Percentiles rank a stretch among this genome's conserved stretches.
phyloP scores from a whole-genome alignment of 2,329 filamentous ascomycete genomes.

The Microdochium bolleyi region DNA sequence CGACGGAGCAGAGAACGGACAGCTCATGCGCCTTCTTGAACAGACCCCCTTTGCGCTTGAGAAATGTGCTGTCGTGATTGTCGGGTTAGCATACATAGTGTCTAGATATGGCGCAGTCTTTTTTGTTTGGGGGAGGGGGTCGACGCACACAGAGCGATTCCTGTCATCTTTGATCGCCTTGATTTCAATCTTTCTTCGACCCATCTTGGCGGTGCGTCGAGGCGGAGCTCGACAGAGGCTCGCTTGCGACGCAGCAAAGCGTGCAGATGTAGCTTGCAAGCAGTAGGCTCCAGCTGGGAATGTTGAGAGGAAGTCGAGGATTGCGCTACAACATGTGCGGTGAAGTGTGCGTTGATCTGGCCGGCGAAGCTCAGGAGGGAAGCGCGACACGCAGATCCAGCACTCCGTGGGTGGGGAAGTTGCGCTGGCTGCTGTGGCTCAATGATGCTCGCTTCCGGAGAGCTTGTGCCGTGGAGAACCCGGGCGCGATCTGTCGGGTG shows the following conservation, averaged over 20 bases:
- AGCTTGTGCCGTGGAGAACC: too few relatives aligned
- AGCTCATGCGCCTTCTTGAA: slow-evolving; percentile 99
- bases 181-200: slow-evolving; percentile 98
- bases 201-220: slow-evolving; percentile 52
- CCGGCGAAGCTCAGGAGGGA: neutral
- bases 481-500: neutral
- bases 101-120: neutral
- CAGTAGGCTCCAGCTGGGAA: neutral
- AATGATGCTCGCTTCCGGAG: too few relatives aligned
- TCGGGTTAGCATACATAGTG: neutral
- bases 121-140: slow-evolving; percentile 1
- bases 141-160: slow-evolving; percentile 88
- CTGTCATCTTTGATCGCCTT: slow-evolving; percentile 98
- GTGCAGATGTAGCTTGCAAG: neutral
- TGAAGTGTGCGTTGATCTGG: slow-evolving; percentile 1
- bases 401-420: too few relatives aligned
- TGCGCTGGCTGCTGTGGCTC: too few relatives aligned
- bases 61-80: slow-evolving; percentile 63
- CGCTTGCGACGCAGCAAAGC: neutral
- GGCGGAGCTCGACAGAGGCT: slow-evolving; percentile 1
- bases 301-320: neutral
- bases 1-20: slow-evolving; percentile 94
- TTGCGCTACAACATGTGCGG: neutral
- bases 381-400: too few relatives aligned
- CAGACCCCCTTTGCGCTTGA: slow-evolving; percentile 96